These are phyloP conservation scores for Oenanthe sinensis DNA, from an alignment of 129 eudicot species.

Conservation along the genomic window DNA sequence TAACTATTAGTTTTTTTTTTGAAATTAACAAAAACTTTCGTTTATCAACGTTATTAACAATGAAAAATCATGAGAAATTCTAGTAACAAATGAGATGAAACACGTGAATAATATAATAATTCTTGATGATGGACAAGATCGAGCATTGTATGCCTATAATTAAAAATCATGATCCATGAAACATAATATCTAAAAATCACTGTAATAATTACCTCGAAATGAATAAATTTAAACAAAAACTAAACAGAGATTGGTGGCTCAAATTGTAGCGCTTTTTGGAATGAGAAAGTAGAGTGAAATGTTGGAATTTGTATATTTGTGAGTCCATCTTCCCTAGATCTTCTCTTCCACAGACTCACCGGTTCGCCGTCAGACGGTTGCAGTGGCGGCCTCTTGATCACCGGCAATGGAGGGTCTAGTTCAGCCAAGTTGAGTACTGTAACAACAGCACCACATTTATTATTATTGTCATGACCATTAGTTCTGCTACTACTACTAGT, in stretches of 20 bases:
- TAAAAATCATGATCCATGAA: too few relatives aligned
- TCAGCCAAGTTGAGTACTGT: conserved; percentile 21
- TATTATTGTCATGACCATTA: not conserved
- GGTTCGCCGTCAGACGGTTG: conserved; percentile 6
- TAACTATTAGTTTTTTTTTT: too few relatives aligned
- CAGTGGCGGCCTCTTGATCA: conserved; percentile 29
- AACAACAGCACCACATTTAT: not conserved
- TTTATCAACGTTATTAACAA: too few relatives aligned
- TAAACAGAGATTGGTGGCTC: conserved; percentile 19
- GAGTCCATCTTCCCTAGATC: conserved; percentile 28
- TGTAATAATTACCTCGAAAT: too few relatives aligned
- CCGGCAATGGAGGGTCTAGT: conserved; percentile 60
- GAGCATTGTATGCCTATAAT: too few relatives aligned
- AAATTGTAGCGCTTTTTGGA: not conserved
- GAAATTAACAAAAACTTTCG: too few relatives aligned
- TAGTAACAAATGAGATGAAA: too few relatives aligned
- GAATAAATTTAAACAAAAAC: not conserved
- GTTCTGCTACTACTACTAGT: not conserved
- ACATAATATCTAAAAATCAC: too few relatives aligned
- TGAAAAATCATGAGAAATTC: too few relatives aligned
- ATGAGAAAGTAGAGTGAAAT: conserved; percentile 10
- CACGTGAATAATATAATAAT: too few relatives aligned
- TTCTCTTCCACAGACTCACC: conserved; percentile 44
- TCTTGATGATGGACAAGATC: too few relatives aligned
- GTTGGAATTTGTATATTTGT: conserved; percentile 28